Base-by-base conservation (phyloP, 2,329 filamentous ascomycete genomes). In the Domatiomyces globalis region DNA sequence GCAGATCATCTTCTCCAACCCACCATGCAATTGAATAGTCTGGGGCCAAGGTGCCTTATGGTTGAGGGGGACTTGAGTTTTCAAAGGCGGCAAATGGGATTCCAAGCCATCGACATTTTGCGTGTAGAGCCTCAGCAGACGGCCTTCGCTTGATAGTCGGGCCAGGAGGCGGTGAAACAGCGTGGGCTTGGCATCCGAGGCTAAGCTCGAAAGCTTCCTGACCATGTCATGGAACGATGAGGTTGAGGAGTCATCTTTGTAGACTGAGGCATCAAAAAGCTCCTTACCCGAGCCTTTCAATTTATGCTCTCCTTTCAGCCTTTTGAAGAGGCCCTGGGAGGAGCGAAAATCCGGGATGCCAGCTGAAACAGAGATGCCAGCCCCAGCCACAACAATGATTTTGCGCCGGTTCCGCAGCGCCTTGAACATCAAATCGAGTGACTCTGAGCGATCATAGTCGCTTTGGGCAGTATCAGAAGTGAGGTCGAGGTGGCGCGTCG, bases 21-120 rank as follows among this genome's bases (percentile, higher is more conserved):
- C 89, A 39, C 92, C 92, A 61, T 98, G 92, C 7, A 98, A 76
- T 67, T 96, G 92, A 54, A 98, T 80, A 0, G 92, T 94, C 58
- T 81, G 81, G 2, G 92, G 92, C 92, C 92, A 98, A 15, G 89
- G 89, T 0, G 82, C 88, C 65, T 92, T 94, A 58, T 79, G 75
- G 55, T 83, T 83, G 10, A 98, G 74, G 1, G 92, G 92, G 1
- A 95, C 81, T 49, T 78, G 76, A 0, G 92, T 96, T 22, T 78
- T 76, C 7, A 98, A 73, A 2, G 90, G 89, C 46, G 80, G 73
- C 67, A 98, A 77, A 6, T 81, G 79, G 0, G 87, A 92, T 62
- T 98, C 92, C 58, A 98, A 85, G 53, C 89, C 87, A 69, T 98
- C 92, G 33, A 98, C 90, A 61, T 98, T 98, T 65, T 98, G 92